Base-by-base conservation (phyloP, 148 eudicot species). In the Silene latifolia region DNA sequence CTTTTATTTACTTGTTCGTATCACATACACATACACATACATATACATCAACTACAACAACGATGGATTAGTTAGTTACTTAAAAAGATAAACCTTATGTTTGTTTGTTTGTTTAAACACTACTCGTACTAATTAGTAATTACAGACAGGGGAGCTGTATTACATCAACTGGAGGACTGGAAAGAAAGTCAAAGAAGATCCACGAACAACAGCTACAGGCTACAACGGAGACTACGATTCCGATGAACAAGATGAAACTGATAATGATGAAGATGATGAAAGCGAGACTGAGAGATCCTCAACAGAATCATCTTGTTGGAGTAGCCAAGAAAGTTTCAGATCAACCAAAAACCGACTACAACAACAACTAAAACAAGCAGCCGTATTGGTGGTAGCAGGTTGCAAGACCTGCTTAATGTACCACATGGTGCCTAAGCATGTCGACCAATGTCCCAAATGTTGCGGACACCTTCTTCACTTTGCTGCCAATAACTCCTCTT, bases 361-460 rank as follows among this genome's bases (percentile, higher is more conserved):
- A 32, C 73, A n/a, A n/a, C 67, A 67, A 25, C 81, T 67, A 18
- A 72, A 12, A 17, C 47, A 77, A 47, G 80, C 82, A 24, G 67
- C 76, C 65, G 85, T 75, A 74, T 83, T 94, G 32, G 98, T 94
- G 46, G 97, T 94, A 1, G 97, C 93, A 15, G 98, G 98, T 21
- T 91, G 98, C 89, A 94, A 87, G 80, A 85, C 87, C 64, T 94
- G 98, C 67, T 80, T 91, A 14, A 94, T 94, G 98, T 94, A 94
- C 80, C 88, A 86, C 87, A 94, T 94, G 98, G 90, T 94, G 68
- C 93, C 96, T 18, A 94, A 91, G 81, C 91, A 85, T 62, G 87
- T 74, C 1, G 77, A 82, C 12, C 80, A 82, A 67, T 94, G 98
- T 83, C 93, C 96, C 78, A 94, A 91, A 86, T 94, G 98, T 79